Percentiles rank a stretch among this genome's conserved stretches.
Evolutionary conservation across 2,329 filamentous ascomycete species (phyloP).

Genomic region (Periconia sp.): DNA sequence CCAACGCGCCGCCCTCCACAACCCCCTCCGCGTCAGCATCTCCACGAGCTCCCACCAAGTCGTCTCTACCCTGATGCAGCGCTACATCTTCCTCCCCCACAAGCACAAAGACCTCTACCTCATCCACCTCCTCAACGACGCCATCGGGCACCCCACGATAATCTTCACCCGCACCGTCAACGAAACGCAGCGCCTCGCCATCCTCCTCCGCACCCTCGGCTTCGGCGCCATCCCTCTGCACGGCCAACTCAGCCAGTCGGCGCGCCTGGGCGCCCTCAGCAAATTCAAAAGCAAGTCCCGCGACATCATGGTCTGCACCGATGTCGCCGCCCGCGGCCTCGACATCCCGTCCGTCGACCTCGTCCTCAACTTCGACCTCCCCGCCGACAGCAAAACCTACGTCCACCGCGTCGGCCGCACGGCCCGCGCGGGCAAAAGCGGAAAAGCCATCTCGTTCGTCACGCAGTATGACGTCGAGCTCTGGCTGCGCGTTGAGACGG

Average conservation of each 20-base stretch:
- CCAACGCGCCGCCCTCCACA: slow-evolving; percentile 83
- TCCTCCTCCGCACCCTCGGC: slow-evolving; percentile 79
- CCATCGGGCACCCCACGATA: slow-evolving; percentile 81
- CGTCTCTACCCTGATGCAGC: slow-evolving; percentile 83
- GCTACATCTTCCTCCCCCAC: slow-evolving; percentile 75
- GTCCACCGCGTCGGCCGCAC: slow-evolving; percentile 88
- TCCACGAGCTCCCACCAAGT: slow-evolving; percentile 86
- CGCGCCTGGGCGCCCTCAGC: slow-evolving; percentile 81
- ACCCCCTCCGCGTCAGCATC: slow-evolving; percentile 81
- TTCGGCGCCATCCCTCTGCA: slow-evolving; percentile 92
- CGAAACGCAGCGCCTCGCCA: slow-evolving; percentile 83
- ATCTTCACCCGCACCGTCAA: slow-evolving; percentile 91
- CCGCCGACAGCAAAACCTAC: slow-evolving; percentile 84
- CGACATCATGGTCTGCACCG: slow-evolving; percentile 87
- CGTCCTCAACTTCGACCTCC: slow-evolving; percentile 83
- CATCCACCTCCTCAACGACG: slow-evolving; percentile 82
- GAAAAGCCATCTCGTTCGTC: slow-evolving; percentile 76
- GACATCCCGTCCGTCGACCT: slow-evolving; percentile 92
- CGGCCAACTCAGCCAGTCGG: slow-evolving; percentile 85
- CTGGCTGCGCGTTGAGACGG: slow-evolving; percentile 78
- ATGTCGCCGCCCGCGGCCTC: slow-evolving; percentile 89
- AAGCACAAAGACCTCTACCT: slow-evolving; percentile 89
- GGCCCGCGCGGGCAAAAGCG: slow-evolving; percentile 81
- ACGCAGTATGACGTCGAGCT: slow-evolving; percentile 88
- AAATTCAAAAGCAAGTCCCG: slow-evolving; percentile 84